These are phyloP conservation scores for Isabelozyma gotoi DNA, from an alignment of 805 yeast genomes.

Conservation along the genomic window DNA sequence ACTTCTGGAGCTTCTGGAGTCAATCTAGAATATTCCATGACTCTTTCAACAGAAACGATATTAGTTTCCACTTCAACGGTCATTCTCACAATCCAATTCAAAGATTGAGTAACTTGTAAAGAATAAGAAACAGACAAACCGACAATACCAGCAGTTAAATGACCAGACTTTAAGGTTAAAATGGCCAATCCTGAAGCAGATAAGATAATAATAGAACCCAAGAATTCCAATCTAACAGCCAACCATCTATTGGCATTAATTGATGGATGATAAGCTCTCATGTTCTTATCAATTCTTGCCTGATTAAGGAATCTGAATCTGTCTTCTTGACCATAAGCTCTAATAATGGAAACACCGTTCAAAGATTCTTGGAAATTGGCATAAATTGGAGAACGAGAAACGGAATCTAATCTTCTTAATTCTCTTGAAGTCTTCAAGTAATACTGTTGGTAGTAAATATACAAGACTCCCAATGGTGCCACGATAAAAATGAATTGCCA, in stretches of 20 bases:
- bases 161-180: slow-evolving; percentile 63
- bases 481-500: slow-evolving; percentile 80
- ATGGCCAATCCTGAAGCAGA: slow-evolving; percentile 85
- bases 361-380: slow-evolving; percentile 85
- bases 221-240: slow-evolving; percentile 87
- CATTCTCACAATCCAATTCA: slow-evolving; percentile 98
- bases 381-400: slow-evolving; percentile 75
- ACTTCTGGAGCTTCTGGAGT: slow-evolving; percentile 81
- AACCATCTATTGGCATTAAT: slow-evolving; percentile 96
- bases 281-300: slow-evolving; percentile 75
- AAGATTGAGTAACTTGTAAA: slow-evolving; percentile 84
- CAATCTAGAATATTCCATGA: slow-evolving; percentile 80
- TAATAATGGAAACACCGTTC: slow-evolving; percentile 70
- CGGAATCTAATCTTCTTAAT: slow-evolving; percentile 77
- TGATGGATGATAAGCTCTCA: slow-evolving; percentile 91
- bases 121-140: slow-evolving; percentile 95
- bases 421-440: slow-evolving; percentile 79
- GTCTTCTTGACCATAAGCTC: slow-evolving; percentile 67
- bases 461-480: slow-evolving; percentile 64
- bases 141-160: slow-evolving; percentile 82
- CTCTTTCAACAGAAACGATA: slow-evolving; percentile 94
- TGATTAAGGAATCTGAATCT: slow-evolving; percentile 67
- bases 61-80: slow-evolving; percentile 97
- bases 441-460: slow-evolving; percentile 72
- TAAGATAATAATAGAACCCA: slow-evolving; percentile 86